A percentile compares a stretch with the other conserved stretches of the same genome.
phyloP scores from a whole-genome alignment of 2,329 filamentous ascomycete genomes.

The Shiraia sp. region DNA sequence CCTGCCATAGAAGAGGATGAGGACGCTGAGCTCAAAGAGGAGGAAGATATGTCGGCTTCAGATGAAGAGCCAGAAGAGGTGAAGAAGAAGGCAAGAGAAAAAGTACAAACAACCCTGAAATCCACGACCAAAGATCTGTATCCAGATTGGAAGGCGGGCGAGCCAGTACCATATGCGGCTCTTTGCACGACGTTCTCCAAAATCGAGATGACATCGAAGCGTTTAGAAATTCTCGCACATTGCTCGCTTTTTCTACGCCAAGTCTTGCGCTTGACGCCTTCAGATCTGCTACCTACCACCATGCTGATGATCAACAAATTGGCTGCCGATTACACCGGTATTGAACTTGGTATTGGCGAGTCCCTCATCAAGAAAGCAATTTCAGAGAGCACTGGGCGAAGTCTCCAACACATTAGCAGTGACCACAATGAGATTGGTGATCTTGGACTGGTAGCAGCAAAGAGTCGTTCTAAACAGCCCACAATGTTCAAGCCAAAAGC shows the following conservation, averaged over 20 bases:
- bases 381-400: conserved; percentile 89
- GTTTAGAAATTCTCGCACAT: conserved; percentile 83
- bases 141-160: conserved; percentile 88
- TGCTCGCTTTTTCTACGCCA: conserved; percentile 91
- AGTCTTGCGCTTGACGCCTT: conserved; percentile 87
- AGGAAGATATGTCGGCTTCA: conserved; percentile 55
- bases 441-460: conserved; percentile 89
- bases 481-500: conserved; percentile 99
- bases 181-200: conserved; percentile 93
- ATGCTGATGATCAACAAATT: conserved; percentile 98
- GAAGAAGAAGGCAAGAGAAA: conserved; percentile 75
- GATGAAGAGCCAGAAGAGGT: conserved; percentile 70
- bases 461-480: conserved; percentile 90
- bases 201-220: conserved; percentile 91
- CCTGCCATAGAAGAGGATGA: conserved; percentile 22
- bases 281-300: conserved; percentile 84
- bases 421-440: conserved; percentile 98
- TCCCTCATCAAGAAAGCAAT: conserved; percentile 99
- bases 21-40: conserved; percentile 30
- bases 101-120: conserved; percentile 76
- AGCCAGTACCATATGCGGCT: conserved; percentile 90
- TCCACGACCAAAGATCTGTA: conserved; percentile 76
- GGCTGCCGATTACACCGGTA: conserved; percentile 92
- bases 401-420: conserved; percentile 84
- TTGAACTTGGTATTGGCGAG: conserved; percentile 97